Conservation (phyloP, 176 grass and related monocot species). For the Carex scoparia region DNA sequence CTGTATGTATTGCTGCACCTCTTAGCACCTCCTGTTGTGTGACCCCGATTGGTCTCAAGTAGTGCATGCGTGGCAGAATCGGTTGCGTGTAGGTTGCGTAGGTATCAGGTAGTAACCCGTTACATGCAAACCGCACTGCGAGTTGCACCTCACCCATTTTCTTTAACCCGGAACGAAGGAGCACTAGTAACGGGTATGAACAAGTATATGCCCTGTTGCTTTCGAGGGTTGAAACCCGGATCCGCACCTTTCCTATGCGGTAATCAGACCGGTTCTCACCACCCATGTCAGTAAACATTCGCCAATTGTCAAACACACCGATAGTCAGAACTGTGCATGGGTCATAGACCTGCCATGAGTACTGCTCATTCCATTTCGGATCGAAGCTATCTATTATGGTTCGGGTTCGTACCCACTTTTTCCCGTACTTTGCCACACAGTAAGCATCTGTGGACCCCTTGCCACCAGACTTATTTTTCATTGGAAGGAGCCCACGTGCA, state of each 20-base stretch:
- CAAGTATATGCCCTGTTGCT: conserved; percentile 71
- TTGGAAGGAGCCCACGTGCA: conserved; percentile 73
- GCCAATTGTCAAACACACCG: conserved; percentile 96
- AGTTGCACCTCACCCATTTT: conserved; percentile 98
- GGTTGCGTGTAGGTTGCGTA: conserved; percentile 76
- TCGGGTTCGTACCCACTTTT: conserved; percentile 94
- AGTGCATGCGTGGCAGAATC: conserved; percentile 84
- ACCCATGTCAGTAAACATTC: conserved; percentile 55
- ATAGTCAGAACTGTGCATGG: conserved; percentile 90
- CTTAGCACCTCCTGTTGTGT: conserved; percentile 85
- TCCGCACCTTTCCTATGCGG: conserved; percentile 84
- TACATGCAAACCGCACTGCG: conserved; percentile 70
- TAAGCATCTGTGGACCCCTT: conserved; percentile 91
- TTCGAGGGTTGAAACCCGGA: conserved; percentile 87
- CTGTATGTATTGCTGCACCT: conserved; percentile 61
- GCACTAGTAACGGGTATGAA: conserved; percentile 72
- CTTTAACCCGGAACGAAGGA: conserved; percentile 77
- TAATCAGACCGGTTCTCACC: conserved; percentile 73
- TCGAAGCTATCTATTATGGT: conserved; percentile 78
- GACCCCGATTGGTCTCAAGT: conserved; percentile 79
- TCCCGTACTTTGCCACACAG: conserved; percentile 96
- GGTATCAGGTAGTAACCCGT: conserved; percentile 63
- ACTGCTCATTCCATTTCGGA: conserved; percentile 98
- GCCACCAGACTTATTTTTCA: conserved; percentile 70
- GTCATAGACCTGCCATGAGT: conserved; percentile 99